These are phyloP conservation scores for Mycena vitilis DNA, from an alignment of 768 basidiomycete genomes.

Conservation along the genomic window DNA sequence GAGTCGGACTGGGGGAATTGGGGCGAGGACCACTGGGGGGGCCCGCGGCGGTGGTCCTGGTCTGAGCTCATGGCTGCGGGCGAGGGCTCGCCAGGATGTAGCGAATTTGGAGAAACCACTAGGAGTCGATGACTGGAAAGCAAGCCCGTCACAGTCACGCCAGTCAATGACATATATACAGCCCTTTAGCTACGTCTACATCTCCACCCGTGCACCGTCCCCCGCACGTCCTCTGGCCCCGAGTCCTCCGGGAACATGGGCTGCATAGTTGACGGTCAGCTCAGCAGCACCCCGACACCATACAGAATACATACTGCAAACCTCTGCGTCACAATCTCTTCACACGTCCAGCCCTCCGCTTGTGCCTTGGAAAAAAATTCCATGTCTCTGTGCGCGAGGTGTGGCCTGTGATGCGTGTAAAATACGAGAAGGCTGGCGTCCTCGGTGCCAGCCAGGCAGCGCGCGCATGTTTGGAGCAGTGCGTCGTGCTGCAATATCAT, in stretches of 20 bases:
- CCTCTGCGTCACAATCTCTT: constrained; percentile 71
- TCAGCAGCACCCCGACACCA: background rate
- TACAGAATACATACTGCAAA: constrained; percentile 63
- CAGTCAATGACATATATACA: background rate
- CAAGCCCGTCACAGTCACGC: constrained; percentile 11
- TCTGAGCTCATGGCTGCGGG: constrained; percentile 36
- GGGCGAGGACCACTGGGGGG: constrained; percentile 16
- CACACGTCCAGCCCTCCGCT: constrained; percentile 75
- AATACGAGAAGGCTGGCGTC: constrained; percentile 74
- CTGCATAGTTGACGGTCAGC: constrained; percentile 47
- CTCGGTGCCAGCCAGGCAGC: constrained; percentile 45
- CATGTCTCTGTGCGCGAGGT: constrained; percentile 84
- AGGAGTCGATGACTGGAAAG: background rate
- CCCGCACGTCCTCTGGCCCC: constrained; percentile 80
- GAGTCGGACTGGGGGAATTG: constrained; percentile 4
- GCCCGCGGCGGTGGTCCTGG: constrained; percentile 23
- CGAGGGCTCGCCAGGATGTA: constrained; percentile 14
- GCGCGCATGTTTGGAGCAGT: constrained; percentile 78
- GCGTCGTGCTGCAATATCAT: constrained; percentile 74
- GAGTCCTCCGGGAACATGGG: constrained; percentile 93
- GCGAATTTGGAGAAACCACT: background rate
- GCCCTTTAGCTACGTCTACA: background rate
- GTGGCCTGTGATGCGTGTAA: constrained; percentile 90
- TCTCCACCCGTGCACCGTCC: constrained; percentile 89
- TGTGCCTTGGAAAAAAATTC: constrained; percentile 80